Conservation (phyloP, 768 basidiomycete species). For the Calocera viscosa region DNA sequence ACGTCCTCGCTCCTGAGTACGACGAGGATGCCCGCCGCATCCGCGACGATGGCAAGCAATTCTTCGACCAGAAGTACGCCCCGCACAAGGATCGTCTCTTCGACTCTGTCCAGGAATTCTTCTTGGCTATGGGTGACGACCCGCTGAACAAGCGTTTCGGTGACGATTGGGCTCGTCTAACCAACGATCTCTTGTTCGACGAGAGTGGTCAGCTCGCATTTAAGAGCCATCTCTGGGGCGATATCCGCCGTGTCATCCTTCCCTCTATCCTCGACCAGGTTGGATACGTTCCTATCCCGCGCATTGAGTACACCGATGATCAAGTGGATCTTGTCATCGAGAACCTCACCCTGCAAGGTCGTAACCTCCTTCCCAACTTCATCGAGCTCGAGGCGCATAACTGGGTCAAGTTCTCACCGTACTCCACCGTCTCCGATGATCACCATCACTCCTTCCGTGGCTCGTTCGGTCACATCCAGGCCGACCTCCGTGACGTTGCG, state of each 20-base stretch:
- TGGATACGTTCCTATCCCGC: slow-evolving; percentile 54
- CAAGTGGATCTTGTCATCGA: slow-evolving; percentile 79
- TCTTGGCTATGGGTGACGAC: slow-evolving; percentile 73
- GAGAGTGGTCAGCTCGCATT: slow-evolving; percentile 71
- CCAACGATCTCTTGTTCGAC: slow-evolving; percentile 68
- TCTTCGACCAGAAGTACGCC: slow-evolving; percentile 66
- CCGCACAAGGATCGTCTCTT: slow-evolving; percentile 71
- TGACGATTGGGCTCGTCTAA: slow-evolving; percentile 68
- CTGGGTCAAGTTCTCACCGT: slow-evolving; percentile 73
- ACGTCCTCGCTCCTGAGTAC: slow-evolving; percentile 65
- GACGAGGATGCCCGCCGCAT: slow-evolving; percentile 50
- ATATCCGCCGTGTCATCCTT: slow-evolving; percentile 70
- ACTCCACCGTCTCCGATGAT: slow-evolving; percentile 44
- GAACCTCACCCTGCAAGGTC: slow-evolving; percentile 77
- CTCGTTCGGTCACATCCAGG: slow-evolving; percentile 74
- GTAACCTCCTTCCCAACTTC: slow-evolving; percentile 69
- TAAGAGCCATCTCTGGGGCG: slow-evolving; percentile 77
- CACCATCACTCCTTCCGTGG: slow-evolving; percentile 60
- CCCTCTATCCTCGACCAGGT: slow-evolving; percentile 52
- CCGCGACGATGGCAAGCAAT: slow-evolving; percentile 55
- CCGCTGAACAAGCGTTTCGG: slow-evolving; percentile 70
- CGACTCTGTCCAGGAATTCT: slow-evolving; percentile 57
- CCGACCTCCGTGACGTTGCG: slow-evolving; percentile 84
- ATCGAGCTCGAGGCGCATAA: slow-evolving; percentile 57
- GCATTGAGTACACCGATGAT: slow-evolving; percentile 87